Base-by-base conservation (phyloP, 345 rosid species). In the Chamaenerion angustifolium region DNA sequence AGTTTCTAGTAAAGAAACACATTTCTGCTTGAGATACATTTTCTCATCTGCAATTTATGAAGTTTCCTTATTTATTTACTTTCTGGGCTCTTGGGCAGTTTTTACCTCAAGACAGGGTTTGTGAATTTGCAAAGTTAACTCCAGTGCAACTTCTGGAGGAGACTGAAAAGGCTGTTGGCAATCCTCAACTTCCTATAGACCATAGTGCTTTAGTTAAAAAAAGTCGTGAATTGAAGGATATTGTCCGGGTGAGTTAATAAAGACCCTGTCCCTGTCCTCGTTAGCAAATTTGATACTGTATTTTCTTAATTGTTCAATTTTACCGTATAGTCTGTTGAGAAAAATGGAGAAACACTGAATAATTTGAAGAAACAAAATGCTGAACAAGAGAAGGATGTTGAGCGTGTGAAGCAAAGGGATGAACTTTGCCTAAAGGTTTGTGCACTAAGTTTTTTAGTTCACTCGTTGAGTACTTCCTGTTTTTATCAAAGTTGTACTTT, bases 121-220 rank as follows among this genome's bases (percentile, higher is more conserved):
- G 95, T 54, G 96, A 90, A 64, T 90, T 90, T 60, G 98, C 95
- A n/a, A 90, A 82, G 76, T 47, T 90, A 50, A 76, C 85, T 42
- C 96, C 98, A 45, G 86, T 90, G 52, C 94, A 90, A 66, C 94
- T 90, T 50, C 59, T 90, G 48, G 90, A 90, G 65, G 98, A 83
- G 68, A 90, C 98, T 23, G 98, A 90, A 70, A 86, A 90, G 71
- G 96, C 96, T 51, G 89, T 90, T 57, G 98, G 98, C 15, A 89
- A 87, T 63, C 96, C 96, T 62, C 87, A 73, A 51, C 92, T 83
- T 52, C 92, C 96, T 15, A 75, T 90, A 31, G 94, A 78, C 41
- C 98, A 86, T 45, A 62, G 40, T 1, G 66, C 76, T 7, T 92
- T 90, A 53, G 75, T 90, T 56, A 87, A 81, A n/a, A 83, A 78